phyloP scores from a whole-genome alignment of 106 monocot genomes.

The Platanthera guangdongensis region DNA sequence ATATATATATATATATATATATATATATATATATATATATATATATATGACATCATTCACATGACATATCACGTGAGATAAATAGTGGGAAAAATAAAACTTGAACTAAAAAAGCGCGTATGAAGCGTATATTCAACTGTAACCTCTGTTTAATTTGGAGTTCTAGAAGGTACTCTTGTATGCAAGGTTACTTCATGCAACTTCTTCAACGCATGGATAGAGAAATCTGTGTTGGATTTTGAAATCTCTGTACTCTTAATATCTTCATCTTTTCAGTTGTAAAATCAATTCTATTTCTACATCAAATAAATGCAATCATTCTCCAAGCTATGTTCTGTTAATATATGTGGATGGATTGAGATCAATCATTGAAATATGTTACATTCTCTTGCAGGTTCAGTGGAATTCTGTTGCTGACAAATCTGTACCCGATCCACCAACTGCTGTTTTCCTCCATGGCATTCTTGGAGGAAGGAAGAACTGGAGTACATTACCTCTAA shows the following conservation, averaged over 20 bases:
- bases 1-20: no score
- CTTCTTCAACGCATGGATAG: background rate
- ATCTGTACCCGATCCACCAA: conserved; percentile 77
- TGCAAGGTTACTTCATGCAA: no score
- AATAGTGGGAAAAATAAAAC: no score
- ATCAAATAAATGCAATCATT: background rate
- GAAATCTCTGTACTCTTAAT: background rate
- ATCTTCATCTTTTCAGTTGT: background rate
- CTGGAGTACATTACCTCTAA: conserved; percentile 52
- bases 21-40: no score
- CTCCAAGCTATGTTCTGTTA: background rate
- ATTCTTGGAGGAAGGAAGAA: conserved; percentile 95
- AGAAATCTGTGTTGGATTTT: background rate
- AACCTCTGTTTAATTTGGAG: no score
- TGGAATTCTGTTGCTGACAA: conserved; percentile 56
- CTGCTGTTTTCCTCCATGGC: conserved; percentile 93
- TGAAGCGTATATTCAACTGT: no score
- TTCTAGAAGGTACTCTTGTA: no score
- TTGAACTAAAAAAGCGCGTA: no score
- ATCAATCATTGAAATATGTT: background rate
- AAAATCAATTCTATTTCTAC: background rate
- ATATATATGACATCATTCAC: no score
- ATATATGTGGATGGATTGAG: background rate
- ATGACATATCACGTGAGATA: no score
- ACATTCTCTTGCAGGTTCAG: conserved; percentile 41